Evolutionary conservation across 2,329 filamentous ascomycete genomes (phyloP).

Genomic region (Colletotrichum cordylinicola): DNA sequence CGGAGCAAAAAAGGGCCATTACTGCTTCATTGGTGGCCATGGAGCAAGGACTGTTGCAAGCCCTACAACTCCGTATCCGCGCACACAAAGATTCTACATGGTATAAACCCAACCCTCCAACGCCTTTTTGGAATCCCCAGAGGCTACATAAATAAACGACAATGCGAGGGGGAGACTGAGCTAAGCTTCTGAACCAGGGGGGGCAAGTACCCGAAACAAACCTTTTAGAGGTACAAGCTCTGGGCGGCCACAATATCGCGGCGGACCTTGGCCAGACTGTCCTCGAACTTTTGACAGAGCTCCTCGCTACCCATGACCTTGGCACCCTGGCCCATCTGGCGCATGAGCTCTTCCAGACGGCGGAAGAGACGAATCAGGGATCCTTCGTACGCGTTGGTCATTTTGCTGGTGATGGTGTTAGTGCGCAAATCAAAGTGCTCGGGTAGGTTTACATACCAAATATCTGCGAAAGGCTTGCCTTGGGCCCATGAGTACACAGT

Average conservation of each 20-base stretch:
- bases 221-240: conserved; percentile 80
- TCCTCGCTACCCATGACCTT: conserved; percentile 99
- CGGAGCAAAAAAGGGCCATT: conserved; percentile 16
- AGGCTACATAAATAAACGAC: conserved; percentile 13
- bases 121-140: conserved; percentile 2
- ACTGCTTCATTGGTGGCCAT: conserved; percentile 24
- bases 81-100: conserved; percentile 19
- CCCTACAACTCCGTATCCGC: conserved; percentile 7
- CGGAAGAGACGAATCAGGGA: conserved; percentile 96
- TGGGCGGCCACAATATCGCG: conserved; percentile 95
- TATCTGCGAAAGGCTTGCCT: conserved; percentile 87
- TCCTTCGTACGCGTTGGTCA: conserved; percentile 98
- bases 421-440: neutral
- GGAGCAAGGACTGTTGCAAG: neutral
- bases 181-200: neutral
- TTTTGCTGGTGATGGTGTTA: conserved; percentile 71
- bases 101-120: conserved; percentile 12
- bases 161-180: neutral
- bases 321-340: conserved; percentile 93
- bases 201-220: neutral
- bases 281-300: conserved; percentile 89
- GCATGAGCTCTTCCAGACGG: conserved; percentile 88
- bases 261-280: conserved; percentile 82
- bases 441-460: conserved; percentile 76
- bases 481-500: conserved; percentile 93